phyloP scores from a whole-genome alignment of 352 stramenopile genomes.

The Pythium diclinum region DNA sequence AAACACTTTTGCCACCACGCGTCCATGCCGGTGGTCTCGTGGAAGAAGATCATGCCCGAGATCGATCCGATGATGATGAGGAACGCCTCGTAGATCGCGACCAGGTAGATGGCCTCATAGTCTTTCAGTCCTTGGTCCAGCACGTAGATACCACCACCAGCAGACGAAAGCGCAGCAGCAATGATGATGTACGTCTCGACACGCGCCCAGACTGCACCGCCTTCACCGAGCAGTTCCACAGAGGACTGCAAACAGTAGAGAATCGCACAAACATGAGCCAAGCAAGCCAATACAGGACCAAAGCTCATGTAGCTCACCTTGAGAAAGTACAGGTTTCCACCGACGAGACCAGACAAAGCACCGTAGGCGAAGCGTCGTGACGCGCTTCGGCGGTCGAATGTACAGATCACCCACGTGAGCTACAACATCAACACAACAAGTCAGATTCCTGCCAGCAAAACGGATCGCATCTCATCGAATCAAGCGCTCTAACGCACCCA shows the following conservation, averaged over 20 bases:
- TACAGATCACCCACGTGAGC: slow-evolving; percentile 75
- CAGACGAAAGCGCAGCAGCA: slow-evolving; percentile 49
- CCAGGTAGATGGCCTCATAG: slow-evolving; percentile 85
- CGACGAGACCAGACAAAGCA: slow-evolving; percentile 71
- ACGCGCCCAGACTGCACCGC: slow-evolving; percentile 58
- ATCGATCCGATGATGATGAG: slow-evolving; percentile 84
- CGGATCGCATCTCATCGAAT: background rate
- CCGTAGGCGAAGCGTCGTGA: slow-evolving; percentile 81
- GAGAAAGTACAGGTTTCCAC: slow-evolving; percentile 86
- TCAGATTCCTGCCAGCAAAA: background rate
- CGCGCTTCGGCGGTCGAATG: slow-evolving; percentile 53
- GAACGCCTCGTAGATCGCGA: slow-evolving; percentile 84
- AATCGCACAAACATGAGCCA: background rate
- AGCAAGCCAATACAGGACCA: background rate
- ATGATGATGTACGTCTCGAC: slow-evolving; percentile 80
- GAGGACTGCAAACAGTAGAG: slow-evolving; percentile 42
- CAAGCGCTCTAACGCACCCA: slow-evolving; percentile 35
- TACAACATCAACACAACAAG: slow-evolving; percentile 17
- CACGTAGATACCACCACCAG: slow-evolving; percentile 78
- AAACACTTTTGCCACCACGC: slow-evolving; percentile 76
- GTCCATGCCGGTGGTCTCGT: slow-evolving; percentile 80
- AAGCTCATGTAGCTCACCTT: slow-evolving; percentile 42
- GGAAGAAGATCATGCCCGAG: slow-evolving; percentile 86
- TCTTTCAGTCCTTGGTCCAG: slow-evolving; percentile 71
- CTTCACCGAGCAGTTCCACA: slow-evolving; percentile 76